Base-by-base conservation (phyloP, 345 rosid genomes). In the Euphorbia lathyris region DNA sequence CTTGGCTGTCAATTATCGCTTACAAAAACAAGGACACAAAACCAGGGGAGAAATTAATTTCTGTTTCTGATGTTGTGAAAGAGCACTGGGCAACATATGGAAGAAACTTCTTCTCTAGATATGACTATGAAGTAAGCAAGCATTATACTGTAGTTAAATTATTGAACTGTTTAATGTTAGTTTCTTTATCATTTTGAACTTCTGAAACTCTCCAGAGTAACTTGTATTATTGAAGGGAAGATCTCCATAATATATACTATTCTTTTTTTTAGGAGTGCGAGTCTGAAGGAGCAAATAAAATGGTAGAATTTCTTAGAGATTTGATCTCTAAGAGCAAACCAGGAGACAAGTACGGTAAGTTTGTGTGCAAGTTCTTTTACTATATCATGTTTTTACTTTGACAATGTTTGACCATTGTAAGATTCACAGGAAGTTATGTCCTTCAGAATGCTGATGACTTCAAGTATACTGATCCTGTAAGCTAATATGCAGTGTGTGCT, bases 21-120 rank as follows among this genome's bases (percentile, higher is more conserved):
- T 75, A 84, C 79, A 81, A 70, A 80, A 92, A 92, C 88, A 87
- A 85, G 77, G 93, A 87, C 80, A 88, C 77, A 79, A 82, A 86
- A 81, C 85, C 84, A 25, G 96, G 89, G 76, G 97, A 92, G 58
- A 85, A 86, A 72, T 80, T 95, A 78, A 77, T 87, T 27, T 92
- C 94, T 69, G 94, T 90, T 58, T 77, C 97, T 63, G 97, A 90
- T 79, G 86, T 95, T 65, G 92, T 85, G 79, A 86, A 86, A 79
- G 92, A 86, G 70, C 93, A 92, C 74, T 95, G 97, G 98, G 97
- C 86, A 52, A 92, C 87, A 30, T 92, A 87, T 72, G 99, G 97
- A 72, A 88, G 99, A 81, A 92, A 90, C 74, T 86, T 87, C 80
- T 88, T 95, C 74, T 90, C 96, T 38, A 85, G 97, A 95, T 92